Conservation (phyloP, 2,329 filamentous ascomycete genomes). For the Fusarium continuum region DNA sequence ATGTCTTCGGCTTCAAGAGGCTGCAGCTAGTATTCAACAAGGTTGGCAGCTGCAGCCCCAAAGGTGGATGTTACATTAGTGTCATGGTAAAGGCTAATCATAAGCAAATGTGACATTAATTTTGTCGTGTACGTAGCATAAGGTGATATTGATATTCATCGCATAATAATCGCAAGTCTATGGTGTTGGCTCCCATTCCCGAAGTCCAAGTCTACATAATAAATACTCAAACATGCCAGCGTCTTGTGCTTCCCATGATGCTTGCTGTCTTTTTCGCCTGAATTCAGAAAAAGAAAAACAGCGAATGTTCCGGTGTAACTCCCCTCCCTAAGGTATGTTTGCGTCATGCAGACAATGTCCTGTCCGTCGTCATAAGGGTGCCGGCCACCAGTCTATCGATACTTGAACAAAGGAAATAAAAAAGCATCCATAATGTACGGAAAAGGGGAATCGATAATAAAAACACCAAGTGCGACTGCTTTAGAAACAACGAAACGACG, state of each 20-base stretch:
- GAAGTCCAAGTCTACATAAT: constrained; percentile 41
- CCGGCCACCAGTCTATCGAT: constrained; percentile 44
- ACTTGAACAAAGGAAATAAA: constrained; percentile 40
- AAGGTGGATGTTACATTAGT: not conserved
- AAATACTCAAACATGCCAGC: constrained; percentile 44
- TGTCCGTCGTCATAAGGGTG: constrained; percentile 43
- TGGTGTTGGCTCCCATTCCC: constrained; percentile 33
- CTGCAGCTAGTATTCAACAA: not conserved
- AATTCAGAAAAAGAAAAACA: constrained; percentile 24
- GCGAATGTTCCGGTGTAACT: constrained; percentile 41
- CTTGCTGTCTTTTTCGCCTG: constrained; percentile 28
- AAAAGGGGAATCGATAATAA: constrained; percentile 38
- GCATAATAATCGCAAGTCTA: constrained; percentile 41
- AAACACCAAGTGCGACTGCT: constrained; percentile 2
- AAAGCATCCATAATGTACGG: constrained; percentile 32
- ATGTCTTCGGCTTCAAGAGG: not conserved
- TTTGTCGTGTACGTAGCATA: not conserved
- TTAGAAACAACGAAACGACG: constrained; percentile 18
- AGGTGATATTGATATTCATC: constrained; percentile 9
- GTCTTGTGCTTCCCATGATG: constrained; percentile 42
- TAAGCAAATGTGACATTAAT: not conserved
- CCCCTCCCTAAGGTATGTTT: constrained; percentile 39
- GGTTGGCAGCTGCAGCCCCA: not conserved
- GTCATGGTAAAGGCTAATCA: not conserved
- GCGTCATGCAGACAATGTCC: constrained; percentile 41